Evolutionary conservation across 2,329 filamentous ascomycete genomes (phyloP).

Genomic region (Ophiocordyceps camponoti-leonardi): DNA sequence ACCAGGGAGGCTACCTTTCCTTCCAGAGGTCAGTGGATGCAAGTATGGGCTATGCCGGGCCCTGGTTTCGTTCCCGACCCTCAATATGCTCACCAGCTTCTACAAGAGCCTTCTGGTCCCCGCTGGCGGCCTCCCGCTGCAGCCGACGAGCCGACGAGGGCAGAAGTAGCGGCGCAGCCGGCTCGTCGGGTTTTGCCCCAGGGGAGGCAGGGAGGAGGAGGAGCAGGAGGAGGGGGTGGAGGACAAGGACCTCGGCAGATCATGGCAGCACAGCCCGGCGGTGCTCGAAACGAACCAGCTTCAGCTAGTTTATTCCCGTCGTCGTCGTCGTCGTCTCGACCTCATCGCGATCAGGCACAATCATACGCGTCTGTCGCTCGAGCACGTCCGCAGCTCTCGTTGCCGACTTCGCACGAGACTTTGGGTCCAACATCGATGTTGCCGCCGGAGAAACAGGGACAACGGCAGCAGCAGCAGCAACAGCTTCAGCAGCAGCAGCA

Average conservation of each 20-base stretch:
- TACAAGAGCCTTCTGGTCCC: not conserved
- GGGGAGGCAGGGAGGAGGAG: not conserved
- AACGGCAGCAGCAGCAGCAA: no score
- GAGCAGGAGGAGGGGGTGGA: not conserved
- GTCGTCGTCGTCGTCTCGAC: not conserved
- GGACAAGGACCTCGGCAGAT: not conserved
- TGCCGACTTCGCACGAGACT: not conserved
- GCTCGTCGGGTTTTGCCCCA: not conserved
- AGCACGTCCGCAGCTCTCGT: not conserved
- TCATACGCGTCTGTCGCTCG: not conserved
- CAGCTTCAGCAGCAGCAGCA: not conserved
- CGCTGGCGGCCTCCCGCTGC: not conserved
- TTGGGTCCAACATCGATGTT: not conserved
- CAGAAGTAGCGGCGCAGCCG: not conserved
- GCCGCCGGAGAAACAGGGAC: not conserved
- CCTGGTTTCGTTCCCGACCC: not conserved
- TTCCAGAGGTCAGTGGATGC: not conserved
- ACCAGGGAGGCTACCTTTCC: not conserved
- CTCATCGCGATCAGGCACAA: not conserved
- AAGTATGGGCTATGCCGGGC: not conserved
- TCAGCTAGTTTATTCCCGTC: not conserved
- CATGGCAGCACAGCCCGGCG: not conserved
- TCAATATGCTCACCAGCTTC: not conserved
- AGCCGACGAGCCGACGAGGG: not conserved
- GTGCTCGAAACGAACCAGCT: not conserved